Evolutionary conservation across 164 flowering plant genomes (phyloP).

Genomic region (Vitis vinifera): DNA sequence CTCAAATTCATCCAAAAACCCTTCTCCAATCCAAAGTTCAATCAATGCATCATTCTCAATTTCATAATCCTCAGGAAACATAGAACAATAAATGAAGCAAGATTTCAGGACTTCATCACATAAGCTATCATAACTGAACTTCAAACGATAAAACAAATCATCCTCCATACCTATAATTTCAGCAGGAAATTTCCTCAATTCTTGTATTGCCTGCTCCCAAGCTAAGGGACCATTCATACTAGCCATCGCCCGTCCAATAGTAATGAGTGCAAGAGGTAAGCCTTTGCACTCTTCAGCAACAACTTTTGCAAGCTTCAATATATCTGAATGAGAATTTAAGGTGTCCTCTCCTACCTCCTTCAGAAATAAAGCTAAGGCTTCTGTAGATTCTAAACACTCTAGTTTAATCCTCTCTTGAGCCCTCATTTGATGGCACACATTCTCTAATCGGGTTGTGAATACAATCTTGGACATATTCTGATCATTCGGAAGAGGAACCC

Average conservation of each 20-base stretch:
- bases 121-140: constrained; percentile 16
- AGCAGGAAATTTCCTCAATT: neutral
- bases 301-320: constrained; percentile 6
- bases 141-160: constrained; percentile 4
- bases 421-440: constrained; percentile 8
- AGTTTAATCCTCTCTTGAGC: constrained; percentile 6
- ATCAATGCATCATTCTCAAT: neutral
- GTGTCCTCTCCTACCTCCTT: constrained; percentile 1
- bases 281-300: constrained; percentile 11
- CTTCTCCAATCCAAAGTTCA: constrained; percentile 11
- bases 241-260: constrained; percentile 15
- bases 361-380: constrained; percentile 11
- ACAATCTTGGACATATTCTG: constrained; percentile 12
- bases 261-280: constrained; percentile 18
- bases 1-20: constrained; percentile 2
- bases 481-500: constrained; percentile 1
- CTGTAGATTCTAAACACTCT: constrained; percentile 3
- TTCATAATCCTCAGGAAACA: neutral
- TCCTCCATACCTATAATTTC: constrained; percentile 9
- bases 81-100: constrained; percentile 15
- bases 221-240: neutral
- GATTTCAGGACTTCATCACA: neutral
- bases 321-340: constrained; percentile 1
- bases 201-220: constrained; percentile 9
- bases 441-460: constrained; percentile 12